Base-by-base conservation (phyloP, 306 rosid species). In the Glycine soja region DNA sequence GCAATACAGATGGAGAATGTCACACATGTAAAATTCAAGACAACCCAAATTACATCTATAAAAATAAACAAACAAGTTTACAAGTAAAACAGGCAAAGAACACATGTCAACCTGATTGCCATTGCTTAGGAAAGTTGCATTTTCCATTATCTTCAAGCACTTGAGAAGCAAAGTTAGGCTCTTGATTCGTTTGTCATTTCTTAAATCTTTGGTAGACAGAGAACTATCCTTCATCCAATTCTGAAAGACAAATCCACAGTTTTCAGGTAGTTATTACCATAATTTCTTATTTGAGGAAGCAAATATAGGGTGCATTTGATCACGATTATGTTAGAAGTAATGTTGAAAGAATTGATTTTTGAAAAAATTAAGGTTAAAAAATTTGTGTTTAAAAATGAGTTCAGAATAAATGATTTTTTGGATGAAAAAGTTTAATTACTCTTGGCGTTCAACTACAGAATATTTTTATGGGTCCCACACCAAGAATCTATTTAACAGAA, bases 71-170 rank as follows among this genome's bases (percentile, higher is more conserved):
- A 72, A 38, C 56, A 74, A 40, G 16, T 14, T 65, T 24, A 50
- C 16, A 48, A 48, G 58, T n/a, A 50, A 69, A 69, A 61, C 38
- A 77, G 32, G 61, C 58, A 65, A 72, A 64, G 48, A 51, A 45
- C 75, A 61, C 13, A 50, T 59, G 73, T 16, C 19, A 82, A 96
- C 99, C 98, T 96, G 99, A 83, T 96, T 96, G 77, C 89, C 94
- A 70, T 90, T 85, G 77, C 99, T 96, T 15, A 96, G 89, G 77
- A 93, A 93, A 48, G 99, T 90, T 6, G 99, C 98, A 84, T 96
- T 96, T 88, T 96, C 98, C 99, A 96, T 96, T 68, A 96, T 92
- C 91, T 93, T 93, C 90, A 96, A 87, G 86, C 99, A 90, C 86
- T 93, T 96, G 52, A 93, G 97, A 75, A 96, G 97, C 46, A 88